These are phyloP conservation scores for Sherardia arvensis DNA, from an alignment of 257 asterid species.

Conservation along the genomic window DNA sequence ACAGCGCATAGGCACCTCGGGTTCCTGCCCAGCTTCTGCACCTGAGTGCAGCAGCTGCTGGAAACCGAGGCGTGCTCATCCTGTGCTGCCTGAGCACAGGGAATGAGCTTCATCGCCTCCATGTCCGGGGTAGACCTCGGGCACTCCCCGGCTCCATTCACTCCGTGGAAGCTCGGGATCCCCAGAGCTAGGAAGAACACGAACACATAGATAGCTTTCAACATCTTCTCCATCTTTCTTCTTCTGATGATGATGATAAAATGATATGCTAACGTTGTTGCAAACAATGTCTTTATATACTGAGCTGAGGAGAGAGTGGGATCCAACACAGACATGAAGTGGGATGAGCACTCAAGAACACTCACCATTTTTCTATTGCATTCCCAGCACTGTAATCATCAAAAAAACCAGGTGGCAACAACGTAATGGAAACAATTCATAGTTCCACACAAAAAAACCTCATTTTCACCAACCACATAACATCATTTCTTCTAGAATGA, in stretches of 20 bases:
- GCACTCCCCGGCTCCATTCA: conserved; percentile 52
- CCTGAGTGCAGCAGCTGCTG: conserved; percentile 42
- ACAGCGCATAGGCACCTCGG: conserved; percentile 67
- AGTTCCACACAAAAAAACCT: neutral
- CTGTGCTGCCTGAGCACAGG: conserved; percentile 54
- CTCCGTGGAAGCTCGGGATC: conserved; percentile 12
- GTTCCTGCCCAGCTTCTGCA: conserved; percentile 42
- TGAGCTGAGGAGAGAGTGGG: conserved; percentile 8
- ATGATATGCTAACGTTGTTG: neutral
- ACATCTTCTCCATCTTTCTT: conserved; percentile 7
- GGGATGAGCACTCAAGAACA: conserved; percentile 28
- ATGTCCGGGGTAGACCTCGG: conserved; percentile 40
- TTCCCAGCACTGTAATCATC: conserved; percentile 16
- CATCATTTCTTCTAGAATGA: neutral
- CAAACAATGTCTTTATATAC: conserved; percentile 20
- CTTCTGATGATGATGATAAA: neutral
- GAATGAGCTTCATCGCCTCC: conserved; percentile 58
- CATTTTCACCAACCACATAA: conserved; percentile 11
- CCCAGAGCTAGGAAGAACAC: conserved; percentile 21
- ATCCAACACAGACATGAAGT: conserved; percentile 20
- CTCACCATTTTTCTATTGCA: conserved; percentile 17
- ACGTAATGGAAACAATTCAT: neutral
- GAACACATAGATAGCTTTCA: conserved; percentile 23
- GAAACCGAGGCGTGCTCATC: conserved; percentile 37
- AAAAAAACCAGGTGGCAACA: conserved; percentile 10